A percentile compares a stretch with the other conserved stretches of the same genome.
phyloP scores from a whole-genome alignment of 73 alveolate genomes.

The Paramecium sonneborni region DNA sequence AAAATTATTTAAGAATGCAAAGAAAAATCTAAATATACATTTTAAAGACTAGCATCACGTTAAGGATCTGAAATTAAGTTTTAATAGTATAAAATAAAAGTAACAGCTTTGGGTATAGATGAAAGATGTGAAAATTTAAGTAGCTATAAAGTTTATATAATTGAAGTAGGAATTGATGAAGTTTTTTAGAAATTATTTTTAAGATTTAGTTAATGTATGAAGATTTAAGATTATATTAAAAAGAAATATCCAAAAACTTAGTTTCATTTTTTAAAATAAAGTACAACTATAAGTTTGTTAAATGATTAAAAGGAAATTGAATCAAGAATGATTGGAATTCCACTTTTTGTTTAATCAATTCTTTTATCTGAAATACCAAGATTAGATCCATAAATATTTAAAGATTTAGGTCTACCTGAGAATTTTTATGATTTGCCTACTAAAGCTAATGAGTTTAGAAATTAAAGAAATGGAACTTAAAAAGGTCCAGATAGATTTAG shows the following conservation, averaged over 20 bases:
- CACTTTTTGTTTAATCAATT: not conserved
- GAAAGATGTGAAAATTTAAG: not conserved
- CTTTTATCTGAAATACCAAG: not conserved
- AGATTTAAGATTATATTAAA: not conserved
- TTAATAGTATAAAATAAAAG: not conserved
- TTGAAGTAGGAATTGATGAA: constrained; percentile 1
- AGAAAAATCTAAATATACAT: not conserved
- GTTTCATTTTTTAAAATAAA: not conserved
- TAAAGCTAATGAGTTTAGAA: not conserved
- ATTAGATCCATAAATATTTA: not conserved
- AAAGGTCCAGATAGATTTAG: constrained; percentile 6
- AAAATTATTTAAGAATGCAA: not conserved
- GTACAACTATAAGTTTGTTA: not conserved
- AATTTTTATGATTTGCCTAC: constrained; percentile 36
- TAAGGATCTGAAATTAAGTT: not conserved
- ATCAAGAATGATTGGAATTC: not conserved
- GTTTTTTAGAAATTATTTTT: constrained; percentile 26
- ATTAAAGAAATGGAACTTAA: not conserved
- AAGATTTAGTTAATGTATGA: constrained; percentile 36
- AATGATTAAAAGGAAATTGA: constrained; percentile 26
- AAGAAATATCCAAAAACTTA: not conserved
- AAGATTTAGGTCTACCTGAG: constrained; percentile 14
- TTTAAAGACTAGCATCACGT: not conserved
- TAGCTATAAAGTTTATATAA: constrained; percentile 6
- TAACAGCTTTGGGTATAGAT: constrained; percentile 1